Evolutionary conservation across 1,139 yeast species (phyloP).

Genomic region (Suhomyces ambrosiae): DNA sequence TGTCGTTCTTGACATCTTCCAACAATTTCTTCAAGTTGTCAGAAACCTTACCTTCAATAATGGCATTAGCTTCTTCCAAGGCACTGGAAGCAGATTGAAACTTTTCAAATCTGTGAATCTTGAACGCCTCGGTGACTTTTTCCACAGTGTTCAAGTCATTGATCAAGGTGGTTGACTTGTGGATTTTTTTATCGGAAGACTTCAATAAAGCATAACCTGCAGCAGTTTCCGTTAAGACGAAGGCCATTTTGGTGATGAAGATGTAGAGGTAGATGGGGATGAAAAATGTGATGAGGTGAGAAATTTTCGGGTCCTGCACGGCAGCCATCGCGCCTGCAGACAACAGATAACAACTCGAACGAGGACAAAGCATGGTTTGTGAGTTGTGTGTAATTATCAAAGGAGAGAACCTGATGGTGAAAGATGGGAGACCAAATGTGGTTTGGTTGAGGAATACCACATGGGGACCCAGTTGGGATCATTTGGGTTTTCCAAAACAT

Average conservation of each 20-base stretch:
- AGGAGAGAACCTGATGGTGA: no score
- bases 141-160: constrained; percentile 83
- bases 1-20: constrained; percentile 81
- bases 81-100: constrained; percentile 95
- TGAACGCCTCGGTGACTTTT: constrained; percentile 77
- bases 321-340: background rate
- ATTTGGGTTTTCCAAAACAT: no score
- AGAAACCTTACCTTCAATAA: constrained; percentile 92
- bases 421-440: no score
- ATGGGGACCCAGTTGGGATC: no score
- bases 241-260: constrained; percentile 60
- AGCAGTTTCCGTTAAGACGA: constrained; percentile 94
- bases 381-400: no score
- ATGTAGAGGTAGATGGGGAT: constrained; percentile 6
- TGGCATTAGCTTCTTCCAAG: constrained; percentile 89
- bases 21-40: constrained; percentile 76
- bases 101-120: constrained; percentile 93
- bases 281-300: constrained; percentile 27
- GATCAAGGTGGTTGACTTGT: constrained; percentile 75
- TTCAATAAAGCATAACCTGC: constrained; percentile 98
- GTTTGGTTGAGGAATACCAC: no score
- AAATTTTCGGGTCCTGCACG: constrained; percentile 17
- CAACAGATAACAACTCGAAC: background rate
- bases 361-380: no score
- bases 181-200: constrained; percentile 96